Conservation (phyloP, 352 stramenopile genomes). For the Phytophthora litchii region DNA sequence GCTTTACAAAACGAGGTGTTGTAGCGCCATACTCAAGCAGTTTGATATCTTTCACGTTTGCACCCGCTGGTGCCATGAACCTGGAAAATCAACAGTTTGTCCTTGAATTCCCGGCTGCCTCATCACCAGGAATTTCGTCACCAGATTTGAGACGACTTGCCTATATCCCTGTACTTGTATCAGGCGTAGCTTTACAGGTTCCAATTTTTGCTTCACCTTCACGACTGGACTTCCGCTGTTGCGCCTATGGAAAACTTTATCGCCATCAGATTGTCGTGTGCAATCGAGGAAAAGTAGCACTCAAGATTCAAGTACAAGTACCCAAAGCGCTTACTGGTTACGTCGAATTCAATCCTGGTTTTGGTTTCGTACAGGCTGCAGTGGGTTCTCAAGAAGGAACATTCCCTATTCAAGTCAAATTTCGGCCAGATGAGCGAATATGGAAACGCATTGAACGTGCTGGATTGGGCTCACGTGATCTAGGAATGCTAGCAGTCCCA, state of each 20-base stretch:
- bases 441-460: conserved; percentile 51
- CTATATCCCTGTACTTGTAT: conserved; percentile 21
- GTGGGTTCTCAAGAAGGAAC: conserved; percentile 22
- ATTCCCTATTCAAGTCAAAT: conserved; percentile 77
- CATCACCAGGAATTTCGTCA: conserved; percentile 13
- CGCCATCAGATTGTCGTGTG: conserved; percentile 74
- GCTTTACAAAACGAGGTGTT: conserved; percentile 42
- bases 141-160: conserved; percentile 15
- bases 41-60: conserved; percentile 63
- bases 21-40: conserved; percentile 59
- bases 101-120: conserved; percentile 41
- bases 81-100: conserved; percentile 40
- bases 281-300: conserved; percentile 89
- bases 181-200: conserved; percentile 38
- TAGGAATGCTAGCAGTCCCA: conserved; percentile 52
- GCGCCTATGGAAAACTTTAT: conserved; percentile 88
- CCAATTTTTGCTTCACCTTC: conserved; percentile 45
- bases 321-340: conserved; percentile 63
- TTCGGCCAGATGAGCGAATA: conserved; percentile 56
- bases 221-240: conserved; percentile 83
- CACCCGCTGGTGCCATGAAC: conserved; percentile 44
- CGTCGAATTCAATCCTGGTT: conserved; percentile 84
- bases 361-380: conserved; percentile 84
- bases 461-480: conserved; percentile 42
- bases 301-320: conserved; percentile 81